Percentiles rank a stretch among this genome's conserved stretches.
phyloP scores from a whole-genome alignment of 2,329 filamentous ascomycete species.

The Aspergillus sp. region DNA sequence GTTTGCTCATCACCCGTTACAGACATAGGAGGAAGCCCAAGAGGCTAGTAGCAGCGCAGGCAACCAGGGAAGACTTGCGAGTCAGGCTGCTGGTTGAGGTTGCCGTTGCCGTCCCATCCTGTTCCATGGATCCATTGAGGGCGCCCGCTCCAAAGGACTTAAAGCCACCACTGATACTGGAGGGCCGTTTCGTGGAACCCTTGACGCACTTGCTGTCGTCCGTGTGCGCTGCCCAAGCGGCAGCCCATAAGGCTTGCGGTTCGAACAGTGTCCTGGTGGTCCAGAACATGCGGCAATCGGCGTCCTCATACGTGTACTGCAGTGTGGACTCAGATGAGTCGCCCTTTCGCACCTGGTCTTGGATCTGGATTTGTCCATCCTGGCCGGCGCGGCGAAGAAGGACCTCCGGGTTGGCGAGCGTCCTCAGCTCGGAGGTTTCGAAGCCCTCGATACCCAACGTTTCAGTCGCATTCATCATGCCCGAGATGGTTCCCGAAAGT shows the following conservation, averaged over 20 bases:
- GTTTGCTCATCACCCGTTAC: no score
- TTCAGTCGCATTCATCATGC: constrained; percentile 11
- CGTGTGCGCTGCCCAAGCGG: constrained; percentile 15
- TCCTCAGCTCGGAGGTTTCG: constrained; percentile 6
- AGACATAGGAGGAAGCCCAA: no score
- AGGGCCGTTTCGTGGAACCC: constrained; percentile 6
- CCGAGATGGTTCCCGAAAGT: not conserved
- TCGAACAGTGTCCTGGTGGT: constrained; percentile 48
- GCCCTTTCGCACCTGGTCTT: constrained; percentile 37
- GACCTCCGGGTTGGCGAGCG: constrained; percentile 1
- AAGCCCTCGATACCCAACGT: not conserved
- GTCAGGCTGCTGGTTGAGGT: no score
- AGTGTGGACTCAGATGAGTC: constrained; percentile 37
- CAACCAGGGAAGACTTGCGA: no score
- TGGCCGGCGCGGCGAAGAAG: not conserved
- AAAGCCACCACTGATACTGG: constrained; percentile 7
- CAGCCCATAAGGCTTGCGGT: constrained; percentile 45
- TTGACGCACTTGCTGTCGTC: constrained; percentile 6
- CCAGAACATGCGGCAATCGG: constrained; percentile 54
- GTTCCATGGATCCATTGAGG: no score
- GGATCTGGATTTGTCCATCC: constrained; percentile 32
- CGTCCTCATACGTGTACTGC: constrained; percentile 54
- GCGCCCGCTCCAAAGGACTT: no score
- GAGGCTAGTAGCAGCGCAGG: no score
- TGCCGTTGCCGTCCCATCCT: no score